Conservation (phyloP, 73 alveolate genomes). For the Stentor roeselii region DNA sequence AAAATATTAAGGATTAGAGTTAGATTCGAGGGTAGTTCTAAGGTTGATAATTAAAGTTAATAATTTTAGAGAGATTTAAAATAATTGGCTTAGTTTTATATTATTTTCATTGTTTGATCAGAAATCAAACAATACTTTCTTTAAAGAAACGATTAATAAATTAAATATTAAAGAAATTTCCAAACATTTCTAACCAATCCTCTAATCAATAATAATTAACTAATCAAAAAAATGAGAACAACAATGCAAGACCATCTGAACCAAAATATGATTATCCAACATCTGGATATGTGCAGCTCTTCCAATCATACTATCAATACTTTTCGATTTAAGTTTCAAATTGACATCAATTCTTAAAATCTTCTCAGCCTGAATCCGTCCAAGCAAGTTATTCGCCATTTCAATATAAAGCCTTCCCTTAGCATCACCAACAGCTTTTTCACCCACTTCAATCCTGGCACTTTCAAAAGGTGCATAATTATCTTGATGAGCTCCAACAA, state of each 20-base stretch:
- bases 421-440: conserved; percentile 73
- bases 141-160: too few relatives aligned
- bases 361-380: conserved; percentile 63
- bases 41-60: too few relatives aligned
- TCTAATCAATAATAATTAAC: too few relatives aligned
- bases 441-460: conserved; percentile 91
- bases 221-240: conserved; percentile 9
- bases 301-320: conserved; percentile 93
- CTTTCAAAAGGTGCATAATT: conserved; percentile 97
- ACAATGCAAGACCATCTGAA: conserved; percentile 28
- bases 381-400: conserved; percentile 89
- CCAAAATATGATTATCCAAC: conserved; percentile 75
- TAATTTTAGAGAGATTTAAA: too few relatives aligned
- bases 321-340: conserved; percentile 88
- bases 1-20: too few relatives aligned
- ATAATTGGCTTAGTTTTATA: too few relatives aligned
- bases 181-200: too few relatives aligned
- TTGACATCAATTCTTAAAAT: conserved; percentile 93
- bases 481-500: conserved; percentile 89
- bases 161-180: too few relatives aligned
- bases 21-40: too few relatives aligned
- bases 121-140: too few relatives aligned
- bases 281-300: conserved; percentile 97
- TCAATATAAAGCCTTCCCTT: conserved; percentile 66
- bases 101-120: too few relatives aligned